Evolutionary conservation across 352 stramenopile genomes (phyloP).

Genomic region (Pythium grandisporangium): DNA sequence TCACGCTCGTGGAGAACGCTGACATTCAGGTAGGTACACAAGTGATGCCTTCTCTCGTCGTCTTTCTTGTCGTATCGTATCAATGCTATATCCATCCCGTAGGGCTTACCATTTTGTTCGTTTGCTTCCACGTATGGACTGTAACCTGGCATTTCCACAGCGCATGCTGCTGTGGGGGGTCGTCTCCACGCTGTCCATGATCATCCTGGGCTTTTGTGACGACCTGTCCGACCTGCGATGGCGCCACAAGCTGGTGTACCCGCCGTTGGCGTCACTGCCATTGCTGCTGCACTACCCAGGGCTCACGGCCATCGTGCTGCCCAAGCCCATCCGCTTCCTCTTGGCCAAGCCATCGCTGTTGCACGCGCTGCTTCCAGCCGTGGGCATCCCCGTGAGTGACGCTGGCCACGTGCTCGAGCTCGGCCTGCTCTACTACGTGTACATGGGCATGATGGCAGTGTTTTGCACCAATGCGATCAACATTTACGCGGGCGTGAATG

Average conservation of each 20-base stretch:
- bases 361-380: constrained; percentile 45
- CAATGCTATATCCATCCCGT: neutral
- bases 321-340: constrained; percentile 76
- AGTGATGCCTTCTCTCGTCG: neutral
- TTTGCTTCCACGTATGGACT: too few species aligned
- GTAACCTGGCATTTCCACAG: too few species aligned
- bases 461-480: constrained; percentile 99
- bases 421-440: constrained; percentile 94
- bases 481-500: constrained; percentile 99
- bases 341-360: constrained; percentile 54
- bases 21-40: constrained; percentile 33
- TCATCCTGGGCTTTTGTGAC: constrained; percentile 90
- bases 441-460: constrained; percentile 98
- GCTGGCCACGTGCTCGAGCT: constrained; percentile 89
- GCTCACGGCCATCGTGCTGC: constrained; percentile 91
- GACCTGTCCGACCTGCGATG: constrained; percentile 95
- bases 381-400: constrained; percentile 58
- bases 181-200: constrained; percentile 86
- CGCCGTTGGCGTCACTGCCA: constrained; percentile 93
- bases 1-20: constrained; percentile 53
- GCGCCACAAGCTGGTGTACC: constrained; percentile 97
- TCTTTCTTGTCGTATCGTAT: neutral
- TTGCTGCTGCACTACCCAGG: constrained; percentile 96
- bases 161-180: constrained; percentile 80
- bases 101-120: neutral